Evolutionary conservation across 2,329 filamentous ascomycete species (phyloP), one percentile per base, ranked within the genome.

Genomic region (Teratosphaeria viscida): DNA sequence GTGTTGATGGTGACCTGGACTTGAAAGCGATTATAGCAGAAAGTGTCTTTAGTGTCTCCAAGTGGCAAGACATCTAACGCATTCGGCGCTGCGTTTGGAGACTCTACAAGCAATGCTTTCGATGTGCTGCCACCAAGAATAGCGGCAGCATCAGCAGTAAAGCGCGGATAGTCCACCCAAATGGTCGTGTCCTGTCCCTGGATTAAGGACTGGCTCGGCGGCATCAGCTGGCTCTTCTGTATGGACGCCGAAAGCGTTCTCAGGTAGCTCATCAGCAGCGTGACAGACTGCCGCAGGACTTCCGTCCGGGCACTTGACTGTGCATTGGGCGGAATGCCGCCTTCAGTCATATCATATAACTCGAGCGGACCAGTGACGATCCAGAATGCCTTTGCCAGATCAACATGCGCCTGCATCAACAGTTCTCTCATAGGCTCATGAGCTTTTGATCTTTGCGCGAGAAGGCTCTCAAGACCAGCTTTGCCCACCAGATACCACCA

Each of bases 401-500:
- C 90, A 1, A 92, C 82, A 67, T 95, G 91, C 1, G 90, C 87
- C 73, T 96, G 92, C 60, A 88, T 82, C 72, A 77, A 72, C 3
- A 72, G 71, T 73, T 78, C 81, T 76, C 63, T 83, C 81, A 66
- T 27, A 57, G 57, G 54, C 62, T 81, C 76, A 69, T 61, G 53
- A 64, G 67, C 60, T 52, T 80, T 77, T 64, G 77, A 62, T 84
- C 80, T 53, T 59, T 67, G 67, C 4, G 81, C 77, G 54, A 95
- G 85, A 47, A 86, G 79, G 12, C 76, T 74, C 71, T 96, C 92
- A 57, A 96, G 79, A 10, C 85, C 85, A 68, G 86, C 83, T 62
- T 91, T 85, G 23, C 91, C 92, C 65, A 84, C 87, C 54, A 95
- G 71, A 68, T 96, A 95, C 92, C 92, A 96, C 92, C 92, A 96